phyloP scores from a whole-genome alignment of 1,284 basidiomycete genomes.

The Rhodofomes roseus region DNA sequence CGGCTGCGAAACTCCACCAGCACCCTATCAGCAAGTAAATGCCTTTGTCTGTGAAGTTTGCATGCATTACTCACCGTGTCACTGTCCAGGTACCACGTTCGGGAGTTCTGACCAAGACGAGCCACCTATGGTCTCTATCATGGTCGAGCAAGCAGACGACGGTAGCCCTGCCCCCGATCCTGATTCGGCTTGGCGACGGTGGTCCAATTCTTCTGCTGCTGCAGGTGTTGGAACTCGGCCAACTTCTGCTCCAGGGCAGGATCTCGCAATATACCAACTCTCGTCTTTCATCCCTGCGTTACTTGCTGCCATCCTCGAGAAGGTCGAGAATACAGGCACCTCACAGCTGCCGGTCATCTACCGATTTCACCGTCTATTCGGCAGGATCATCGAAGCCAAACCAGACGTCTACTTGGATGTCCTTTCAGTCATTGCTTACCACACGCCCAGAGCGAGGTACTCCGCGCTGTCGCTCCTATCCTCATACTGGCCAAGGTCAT shows the following conservation, averaged over 20 bases:
- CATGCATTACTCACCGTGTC: not conserved
- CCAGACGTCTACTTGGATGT: slow-evolving; percentile 67
- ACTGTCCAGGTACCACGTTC: slow-evolving; percentile 16
- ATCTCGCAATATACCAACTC: slow-evolving; percentile 51
- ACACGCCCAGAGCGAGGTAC: slow-evolving; percentile 49
- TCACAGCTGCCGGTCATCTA: slow-evolving; percentile 37
- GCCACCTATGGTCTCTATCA: slow-evolving; percentile 48
- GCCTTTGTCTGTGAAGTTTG: not conserved
- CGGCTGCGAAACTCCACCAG: slow-evolving; percentile 27
- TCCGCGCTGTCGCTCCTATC: slow-evolving; percentile 53
- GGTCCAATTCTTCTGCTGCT: slow-evolving; percentile 22
- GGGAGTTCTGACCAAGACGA: not conserved
- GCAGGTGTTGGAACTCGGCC: slow-evolving; percentile 37
- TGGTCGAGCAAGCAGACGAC: slow-evolving; percentile 51
- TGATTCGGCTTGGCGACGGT: slow-evolving; percentile 29
- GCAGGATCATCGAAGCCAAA: slow-evolving; percentile 57
- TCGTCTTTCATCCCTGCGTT: slow-evolving; percentile 57
- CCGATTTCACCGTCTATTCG: slow-evolving; percentile 54
- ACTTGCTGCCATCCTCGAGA: slow-evolving; percentile 56
- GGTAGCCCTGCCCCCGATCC: not conserved
- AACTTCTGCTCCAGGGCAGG: slow-evolving; percentile 55
- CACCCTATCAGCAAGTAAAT: not conserved
- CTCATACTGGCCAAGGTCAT: slow-evolving; percentile 61
- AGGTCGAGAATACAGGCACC: slow-evolving; percentile 36
- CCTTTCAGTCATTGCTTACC: slow-evolving; percentile 67